Base-by-base conservation (phyloP, 768 basidiomycete species). In the Russula dissimulans region DNA sequence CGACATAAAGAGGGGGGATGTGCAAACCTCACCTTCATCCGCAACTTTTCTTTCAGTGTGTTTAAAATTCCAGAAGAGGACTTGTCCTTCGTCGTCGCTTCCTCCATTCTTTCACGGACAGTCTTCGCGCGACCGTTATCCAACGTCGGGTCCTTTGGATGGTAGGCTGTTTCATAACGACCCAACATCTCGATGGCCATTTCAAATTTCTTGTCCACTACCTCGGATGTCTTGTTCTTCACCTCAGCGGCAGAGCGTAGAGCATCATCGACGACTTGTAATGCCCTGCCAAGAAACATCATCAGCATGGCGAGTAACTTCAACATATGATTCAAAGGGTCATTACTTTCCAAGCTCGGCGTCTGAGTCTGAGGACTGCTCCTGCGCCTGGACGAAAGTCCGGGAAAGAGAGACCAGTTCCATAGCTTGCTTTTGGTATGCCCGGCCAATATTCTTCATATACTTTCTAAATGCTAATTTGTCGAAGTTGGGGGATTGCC, bases 391-490 rank as follows among this genome's bases (percentile, higher is more conserved):
- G 26, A 45, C 42, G 34, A 58, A 58, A 11, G 10, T 22, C 44
- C 60, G 54, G 43, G 54, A 61, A 11, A 51, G 36, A 9, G 46
- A 42, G 31, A 56, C 34, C 18, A 57, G 15, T 26, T 51, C 57
- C 41, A 51, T 36, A 17, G 57, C 49, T 14, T 44, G 49, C 48
- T 34, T 44, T 34, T 41, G 39, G 18, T 57, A 51, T 3, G 43
- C 49, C 18, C 43, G 34, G 50, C 57, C 57, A n/a, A 58, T 26
- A 22, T 58, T 58, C 57, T 38, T 58, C 43, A 38, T 44, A 15
- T 58, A 46, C 43, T 22, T 36, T 56, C 12, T 43, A 29, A 60
- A 70, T 46, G 17, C 44, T 34, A 53, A 39, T 42, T 4, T 32
- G 14, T 12, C 54, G 39, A 53, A 53, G 3, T 12, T 22, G n/a